A percentile compares a stretch with the other conserved stretches of the same genome.
phyloP scores from a whole-genome alignment of 2,329 filamentous ascomycete genomes.

The Penicillium sp. region DNA sequence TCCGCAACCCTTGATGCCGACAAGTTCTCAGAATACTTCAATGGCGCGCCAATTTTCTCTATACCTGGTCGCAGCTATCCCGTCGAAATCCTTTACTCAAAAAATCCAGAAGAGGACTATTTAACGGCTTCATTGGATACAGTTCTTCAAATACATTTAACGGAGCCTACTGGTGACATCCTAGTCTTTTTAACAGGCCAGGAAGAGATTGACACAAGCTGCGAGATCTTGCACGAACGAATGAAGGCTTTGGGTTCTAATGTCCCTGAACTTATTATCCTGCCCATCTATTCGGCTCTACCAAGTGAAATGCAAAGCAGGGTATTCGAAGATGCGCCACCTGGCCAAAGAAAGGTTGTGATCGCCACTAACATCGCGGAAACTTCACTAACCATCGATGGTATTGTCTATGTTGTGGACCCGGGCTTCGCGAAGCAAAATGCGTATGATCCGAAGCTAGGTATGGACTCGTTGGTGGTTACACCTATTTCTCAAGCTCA shows the following conservation, averaged over 20 bases:
- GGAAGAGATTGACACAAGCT: slow-evolving; percentile 94
- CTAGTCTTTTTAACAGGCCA: slow-evolving; percentile 95
- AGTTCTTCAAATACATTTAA: slow-evolving; percentile 96
- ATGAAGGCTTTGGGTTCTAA: slow-evolving; percentile 92
- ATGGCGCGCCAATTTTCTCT: slow-evolving; percentile 91
- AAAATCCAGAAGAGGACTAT: slow-evolving; percentile 94
- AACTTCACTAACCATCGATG: slow-evolving; percentile 95
- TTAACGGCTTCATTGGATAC: slow-evolving; percentile 90
- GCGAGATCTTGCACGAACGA: slow-evolving; percentile 86
- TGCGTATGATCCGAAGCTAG: slow-evolving; percentile 92
- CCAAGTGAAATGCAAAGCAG: slow-evolving; percentile 89
- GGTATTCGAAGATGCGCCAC: slow-evolving; percentile 90
- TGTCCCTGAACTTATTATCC: slow-evolving; percentile 85
- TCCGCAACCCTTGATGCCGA: slow-evolving; percentile 95
- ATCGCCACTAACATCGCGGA: slow-evolving; percentile 99
- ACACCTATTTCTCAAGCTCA: slow-evolving; percentile 96
- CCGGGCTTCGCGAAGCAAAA: slow-evolving; percentile 98
- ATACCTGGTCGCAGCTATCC: slow-evolving; percentile 94
- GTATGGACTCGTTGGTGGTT: slow-evolving; percentile 94
- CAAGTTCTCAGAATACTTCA: slow-evolving; percentile 95
- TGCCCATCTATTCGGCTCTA: slow-evolving; percentile 93
- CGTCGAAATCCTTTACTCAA: slow-evolving; percentile 91
- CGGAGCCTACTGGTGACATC: slow-evolving; percentile 88
- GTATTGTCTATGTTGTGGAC: slow-evolving; percentile 95
- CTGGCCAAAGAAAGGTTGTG: slow-evolving; percentile 84